Evolutionary conservation across 345 rosid species (phyloP).

Genomic region (Passiflora organensis): DNA sequence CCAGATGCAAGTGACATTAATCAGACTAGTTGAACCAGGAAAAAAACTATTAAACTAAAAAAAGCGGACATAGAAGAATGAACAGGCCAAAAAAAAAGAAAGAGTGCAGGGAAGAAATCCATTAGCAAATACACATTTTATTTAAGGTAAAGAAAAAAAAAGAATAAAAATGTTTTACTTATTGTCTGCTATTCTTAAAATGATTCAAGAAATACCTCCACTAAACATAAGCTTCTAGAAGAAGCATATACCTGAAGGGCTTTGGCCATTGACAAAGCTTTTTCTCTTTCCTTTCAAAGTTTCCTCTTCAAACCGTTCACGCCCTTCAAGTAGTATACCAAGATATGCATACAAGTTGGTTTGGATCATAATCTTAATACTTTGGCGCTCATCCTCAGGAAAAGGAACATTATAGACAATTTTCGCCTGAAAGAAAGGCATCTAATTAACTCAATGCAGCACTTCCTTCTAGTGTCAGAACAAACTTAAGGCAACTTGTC

Average conservation of each 20-base stretch:
- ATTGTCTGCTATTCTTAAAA: no score
- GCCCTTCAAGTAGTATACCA: conserved; percentile 61
- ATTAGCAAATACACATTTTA: no score
- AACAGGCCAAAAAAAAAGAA: no score
- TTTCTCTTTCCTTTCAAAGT: conserved; percentile 34
- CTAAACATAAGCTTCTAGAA: neutral
- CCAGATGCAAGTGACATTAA: no score
- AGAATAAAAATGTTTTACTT: no score
- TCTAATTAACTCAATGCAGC: neutral
- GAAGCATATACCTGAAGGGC: conserved; percentile 44
- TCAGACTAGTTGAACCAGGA: no score
- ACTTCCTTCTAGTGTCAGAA: conserved; percentile 1
- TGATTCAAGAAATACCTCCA: no score
- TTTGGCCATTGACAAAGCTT: conserved; percentile 28
- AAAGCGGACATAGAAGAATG: no score
- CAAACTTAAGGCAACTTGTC: neutral
- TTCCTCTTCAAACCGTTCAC: conserved; percentile 61
- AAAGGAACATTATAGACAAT: conserved; percentile 59
- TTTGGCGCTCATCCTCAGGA: conserved; percentile 66
- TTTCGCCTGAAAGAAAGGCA: conserved; percentile 61
- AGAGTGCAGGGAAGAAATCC: neutral
- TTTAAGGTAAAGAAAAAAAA: no score
- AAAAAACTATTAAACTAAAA: no score
- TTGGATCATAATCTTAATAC: conserved; percentile 70
- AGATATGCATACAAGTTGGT: conserved; percentile 67